These are phyloP conservation scores for Syncephalastrum racemosum DNA, from an alignment of 371 early-diverging fungal genomes.

Conservation along the genomic window DNA sequence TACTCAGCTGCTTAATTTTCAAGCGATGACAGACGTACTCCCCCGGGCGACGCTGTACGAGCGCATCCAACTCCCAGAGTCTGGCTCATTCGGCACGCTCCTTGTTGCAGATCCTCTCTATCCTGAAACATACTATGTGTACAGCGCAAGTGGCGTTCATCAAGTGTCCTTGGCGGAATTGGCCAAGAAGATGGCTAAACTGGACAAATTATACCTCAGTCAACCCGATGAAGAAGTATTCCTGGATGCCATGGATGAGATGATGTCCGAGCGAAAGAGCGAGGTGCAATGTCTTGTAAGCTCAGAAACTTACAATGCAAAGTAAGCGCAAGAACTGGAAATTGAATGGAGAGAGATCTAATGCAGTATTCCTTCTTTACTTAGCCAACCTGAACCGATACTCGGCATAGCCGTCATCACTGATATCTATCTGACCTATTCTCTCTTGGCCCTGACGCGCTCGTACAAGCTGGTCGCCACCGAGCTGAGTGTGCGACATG, in stretches of 20 bases:
- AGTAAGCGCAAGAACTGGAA: no score
- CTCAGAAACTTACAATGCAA: no score
- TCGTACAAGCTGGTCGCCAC: constrained; percentile 25
- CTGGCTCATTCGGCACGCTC: constrained; percentile 16
- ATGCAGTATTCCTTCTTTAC: no score
- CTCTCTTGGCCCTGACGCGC: constrained; percentile 24
- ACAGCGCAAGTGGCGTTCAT: constrained; percentile 40
- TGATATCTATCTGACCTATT: constrained; percentile 44
- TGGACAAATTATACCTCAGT: constrained; percentile 14
- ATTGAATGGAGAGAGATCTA: no score
- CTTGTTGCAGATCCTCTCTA: constrained; percentile 34
- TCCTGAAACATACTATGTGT: constrained; percentile 33
- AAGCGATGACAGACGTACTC: constrained; percentile 21
- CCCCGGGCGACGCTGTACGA: constrained; percentile 42
- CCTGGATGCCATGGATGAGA: no score
- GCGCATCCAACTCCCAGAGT: constrained; percentile 17
- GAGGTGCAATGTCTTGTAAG: no score
- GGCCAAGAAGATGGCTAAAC: constrained; percentile 20
- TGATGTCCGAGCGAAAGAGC: no score
- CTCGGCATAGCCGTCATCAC: constrained; percentile 30
- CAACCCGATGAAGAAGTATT: no score
- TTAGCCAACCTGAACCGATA: constrained; percentile 26
- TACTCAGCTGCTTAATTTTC: constrained; percentile 22
- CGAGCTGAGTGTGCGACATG: constrained; percentile 27
- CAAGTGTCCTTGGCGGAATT: constrained; percentile 27